Evolutionary conservation across 1,284 basidiomycete species (phyloP).

Genomic region (Cryptococcus sp.): DNA sequence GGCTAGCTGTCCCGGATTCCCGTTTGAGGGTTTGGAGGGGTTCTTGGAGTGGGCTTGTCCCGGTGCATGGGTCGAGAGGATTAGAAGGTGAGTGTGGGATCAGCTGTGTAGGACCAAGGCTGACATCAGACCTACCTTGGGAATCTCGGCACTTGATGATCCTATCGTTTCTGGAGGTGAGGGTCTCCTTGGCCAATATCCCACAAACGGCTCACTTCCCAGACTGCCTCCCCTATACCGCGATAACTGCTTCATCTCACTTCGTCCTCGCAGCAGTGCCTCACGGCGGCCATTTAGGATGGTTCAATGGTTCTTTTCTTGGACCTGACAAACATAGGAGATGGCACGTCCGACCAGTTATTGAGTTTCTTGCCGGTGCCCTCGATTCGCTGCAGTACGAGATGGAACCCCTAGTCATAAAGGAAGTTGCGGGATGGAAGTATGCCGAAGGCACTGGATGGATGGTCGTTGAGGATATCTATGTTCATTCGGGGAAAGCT

Average conservation of each 20-base stretch:
- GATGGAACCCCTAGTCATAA: not conserved
- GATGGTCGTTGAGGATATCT: conserved; percentile 15
- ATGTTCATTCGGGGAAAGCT: no score
- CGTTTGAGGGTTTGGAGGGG: conserved; percentile 19
- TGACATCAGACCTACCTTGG: conserved; percentile 53
- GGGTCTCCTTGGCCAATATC: not conserved
- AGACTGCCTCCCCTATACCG: conserved; percentile 50
- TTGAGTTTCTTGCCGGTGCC: conserved; percentile 23
- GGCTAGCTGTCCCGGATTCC: conserved; percentile 17
- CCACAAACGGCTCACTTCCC: not conserved
- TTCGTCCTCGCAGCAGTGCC: conserved; percentile 67
- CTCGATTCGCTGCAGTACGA: conserved; percentile 7
- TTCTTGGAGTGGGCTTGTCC: conserved; percentile 44
- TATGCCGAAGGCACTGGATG: conserved; percentile 20
- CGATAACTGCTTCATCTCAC: conserved; percentile 58
- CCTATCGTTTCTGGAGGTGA: conserved; percentile 63
- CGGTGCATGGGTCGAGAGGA: conserved; percentile 21
- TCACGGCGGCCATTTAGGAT: conserved; percentile 85
- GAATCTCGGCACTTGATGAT: conserved; percentile 81
- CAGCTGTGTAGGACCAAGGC: no score
- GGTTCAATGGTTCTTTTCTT: conserved; percentile 61
- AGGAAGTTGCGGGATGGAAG: conserved; percentile 17
- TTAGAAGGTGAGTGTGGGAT: conserved; percentile 27
- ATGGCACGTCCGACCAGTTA: conserved; percentile 27
- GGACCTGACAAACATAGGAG: conserved; percentile 21